phyloP scores from a whole-genome alignment of 1,284 basidiomycete species.

The Athelia sp. region DNA sequence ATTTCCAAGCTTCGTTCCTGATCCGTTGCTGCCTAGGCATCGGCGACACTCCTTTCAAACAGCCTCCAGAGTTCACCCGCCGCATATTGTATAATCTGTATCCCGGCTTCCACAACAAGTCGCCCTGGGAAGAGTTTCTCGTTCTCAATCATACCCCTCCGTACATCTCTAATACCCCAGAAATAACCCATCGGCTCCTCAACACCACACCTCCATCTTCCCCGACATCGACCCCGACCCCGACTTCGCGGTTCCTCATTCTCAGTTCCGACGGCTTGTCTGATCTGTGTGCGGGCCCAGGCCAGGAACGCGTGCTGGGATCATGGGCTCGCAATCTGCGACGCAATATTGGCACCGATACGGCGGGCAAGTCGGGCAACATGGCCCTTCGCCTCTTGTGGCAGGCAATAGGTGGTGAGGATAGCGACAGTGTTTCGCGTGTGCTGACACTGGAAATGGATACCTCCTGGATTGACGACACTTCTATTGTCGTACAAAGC shows the following conservation, averaged over 20 bases:
- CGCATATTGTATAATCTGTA: constrained; percentile 62
- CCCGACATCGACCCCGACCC: constrained; percentile 6
- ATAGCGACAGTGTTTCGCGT: constrained; percentile 46
- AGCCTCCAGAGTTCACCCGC: constrained; percentile 63
- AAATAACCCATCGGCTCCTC: constrained; percentile 52
- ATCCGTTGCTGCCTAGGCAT: constrained; percentile 38
- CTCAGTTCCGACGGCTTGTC: constrained; percentile 65
- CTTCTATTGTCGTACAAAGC: constrained; percentile 60
- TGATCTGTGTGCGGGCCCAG: constrained; percentile 48
- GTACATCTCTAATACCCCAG: constrained; percentile 61
- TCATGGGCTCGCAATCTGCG: constrained; percentile 43
- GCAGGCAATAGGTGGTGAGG: constrained; percentile 54
- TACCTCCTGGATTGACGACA: constrained; percentile 65
- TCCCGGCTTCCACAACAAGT: constrained; percentile 55
- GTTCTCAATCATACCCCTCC: constrained; percentile 59
- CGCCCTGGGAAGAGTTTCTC: constrained; percentile 62
- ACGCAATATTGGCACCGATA: constrained; percentile 2
- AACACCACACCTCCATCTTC: constrained; percentile 12
- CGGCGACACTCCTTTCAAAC: constrained; percentile 68
- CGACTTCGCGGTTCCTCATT: constrained; percentile 43
- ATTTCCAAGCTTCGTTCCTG: neutral
- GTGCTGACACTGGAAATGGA: constrained; percentile 65
- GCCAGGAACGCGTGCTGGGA: constrained; percentile 37
- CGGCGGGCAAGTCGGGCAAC: constrained; percentile 28
- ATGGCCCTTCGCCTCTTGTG: constrained; percentile 55